phyloP scores from a whole-genome alignment of 1,284 basidiomycete species.

The Puccinia triticina region DNA sequence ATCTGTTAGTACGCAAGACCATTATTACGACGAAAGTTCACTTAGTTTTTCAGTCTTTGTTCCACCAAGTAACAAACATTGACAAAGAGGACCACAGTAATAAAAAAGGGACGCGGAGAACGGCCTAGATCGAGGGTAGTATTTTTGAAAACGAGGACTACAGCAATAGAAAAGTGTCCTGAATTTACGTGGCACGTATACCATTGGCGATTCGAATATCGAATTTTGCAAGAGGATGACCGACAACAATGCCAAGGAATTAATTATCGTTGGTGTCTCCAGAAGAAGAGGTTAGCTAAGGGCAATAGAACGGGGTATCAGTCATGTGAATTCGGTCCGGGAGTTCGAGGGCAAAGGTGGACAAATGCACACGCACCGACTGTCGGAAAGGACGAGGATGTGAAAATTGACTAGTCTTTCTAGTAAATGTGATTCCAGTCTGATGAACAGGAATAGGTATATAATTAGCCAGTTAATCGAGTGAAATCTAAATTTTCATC shows the following conservation, averaged over 20 bases:
- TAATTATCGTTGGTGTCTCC: not conserved
- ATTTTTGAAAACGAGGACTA: not conserved
- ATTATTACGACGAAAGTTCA: too few relatives aligned
- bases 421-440: not conserved
- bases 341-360: not conserved
- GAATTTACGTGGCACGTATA: not conserved
- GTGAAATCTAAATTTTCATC: not conserved
- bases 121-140: too few relatives aligned
- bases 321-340: not conserved
- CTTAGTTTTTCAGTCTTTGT: too few relatives aligned
- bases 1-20: too few relatives aligned
- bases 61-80: too few relatives aligned
- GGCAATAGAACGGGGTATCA: not conserved
- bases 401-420: not conserved
- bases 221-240: too few relatives aligned
- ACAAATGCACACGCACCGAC: not conserved
- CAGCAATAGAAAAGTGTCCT: not conserved
- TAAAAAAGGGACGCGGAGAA: too few relatives aligned
- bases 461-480: not conserved
- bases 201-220: not conserved
- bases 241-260: not conserved
- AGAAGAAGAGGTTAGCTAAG: not conserved
- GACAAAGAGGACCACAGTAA: too few relatives aligned
- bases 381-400: slow-evolving; percentile 4
- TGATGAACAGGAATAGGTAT: not conserved